phyloP scores from a whole-genome alignment of 2,329 filamentous ascomycete genomes.

The Ramichloridium luteum region DNA sequence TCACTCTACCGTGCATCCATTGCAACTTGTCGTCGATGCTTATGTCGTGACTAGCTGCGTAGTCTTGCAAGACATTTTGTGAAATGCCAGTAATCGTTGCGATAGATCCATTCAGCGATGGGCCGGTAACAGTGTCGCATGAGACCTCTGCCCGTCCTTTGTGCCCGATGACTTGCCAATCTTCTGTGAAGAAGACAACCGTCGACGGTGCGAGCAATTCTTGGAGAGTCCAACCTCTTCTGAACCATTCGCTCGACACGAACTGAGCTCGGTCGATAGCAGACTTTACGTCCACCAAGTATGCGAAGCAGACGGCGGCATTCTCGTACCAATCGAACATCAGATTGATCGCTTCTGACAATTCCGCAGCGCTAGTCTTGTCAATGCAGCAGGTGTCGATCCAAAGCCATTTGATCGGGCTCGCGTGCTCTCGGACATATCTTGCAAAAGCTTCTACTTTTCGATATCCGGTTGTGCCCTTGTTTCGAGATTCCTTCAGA shows the following conservation, averaged over 20 bases:
- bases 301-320: conserved; percentile 9
- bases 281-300: conserved; percentile 6
- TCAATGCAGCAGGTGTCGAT: conserved; percentile 15
- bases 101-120: conserved; percentile 1
- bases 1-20: conserved; percentile 12
- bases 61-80: conserved; percentile 9
- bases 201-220: conserved; percentile 13
- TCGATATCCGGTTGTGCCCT: conserved; percentile 4
- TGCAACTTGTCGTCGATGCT: conserved; percentile 10
- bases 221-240: conserved; percentile 16
- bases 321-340: conserved; percentile 13
- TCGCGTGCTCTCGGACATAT: conserved; percentile 3
- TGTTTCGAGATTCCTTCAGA: not conserved
- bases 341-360: conserved; percentile 11
- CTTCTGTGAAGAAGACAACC: conserved; percentile 11
- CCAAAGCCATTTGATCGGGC: conserved; percentile 5
- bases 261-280: conserved; percentile 2
- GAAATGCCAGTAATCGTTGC: conserved; percentile 7
- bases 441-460: conserved; percentile 5
- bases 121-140: not conserved
- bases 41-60: conserved; percentile 4
- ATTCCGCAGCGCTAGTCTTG: conserved; percentile 9
- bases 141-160: conserved; percentile 6
- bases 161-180: conserved; percentile 16
- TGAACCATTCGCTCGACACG: conserved; percentile 13